A percentile compares a stretch with the other conserved stretches of the same genome.
These are phyloP conservation scores for Gynandropsis gynandra DNA, from an alignment of 345 rosid genomes.

Conservation along the genomic window DNA sequence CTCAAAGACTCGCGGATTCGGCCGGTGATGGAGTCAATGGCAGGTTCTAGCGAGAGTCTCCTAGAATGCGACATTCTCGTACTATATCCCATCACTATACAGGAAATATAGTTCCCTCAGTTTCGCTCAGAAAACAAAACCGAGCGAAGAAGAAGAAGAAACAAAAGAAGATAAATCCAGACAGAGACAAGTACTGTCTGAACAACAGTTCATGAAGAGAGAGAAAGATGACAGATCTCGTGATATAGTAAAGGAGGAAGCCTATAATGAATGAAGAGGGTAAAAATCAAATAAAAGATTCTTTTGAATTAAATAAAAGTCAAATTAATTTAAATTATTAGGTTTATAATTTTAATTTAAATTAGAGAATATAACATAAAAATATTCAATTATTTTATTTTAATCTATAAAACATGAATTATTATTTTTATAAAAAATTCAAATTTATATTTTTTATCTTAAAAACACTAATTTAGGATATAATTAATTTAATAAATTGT, in stretches of 20 bases:
- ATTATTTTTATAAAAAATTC: too few relatives aligned
- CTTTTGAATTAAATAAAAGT: not conserved
- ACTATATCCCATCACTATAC: too few relatives aligned
- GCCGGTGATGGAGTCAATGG: conserved; percentile 35
- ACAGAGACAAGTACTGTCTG: conserved; percentile 9
- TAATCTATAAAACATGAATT: too few relatives aligned
- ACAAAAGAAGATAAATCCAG: conserved; percentile 1
- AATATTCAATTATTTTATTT: too few relatives aligned
- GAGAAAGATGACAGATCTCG: conserved; percentile 46
- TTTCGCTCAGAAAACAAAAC: not conserved
- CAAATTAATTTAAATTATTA: not conserved
- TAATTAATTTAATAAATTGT: too few relatives aligned
- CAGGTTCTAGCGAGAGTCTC: conserved; percentile 30
- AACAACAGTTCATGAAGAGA: conserved; percentile 10
- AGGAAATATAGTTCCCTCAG: too few relatives aligned
- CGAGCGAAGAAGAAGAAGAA: not conserved
- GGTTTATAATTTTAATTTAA: too few relatives aligned
- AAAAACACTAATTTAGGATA: too few relatives aligned
- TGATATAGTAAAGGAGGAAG: conserved; percentile 26
- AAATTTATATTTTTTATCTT: too few relatives aligned
- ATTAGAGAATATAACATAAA: too few relatives aligned
- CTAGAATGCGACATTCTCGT: conserved; percentile 45
- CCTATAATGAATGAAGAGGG: conserved; percentile 4
- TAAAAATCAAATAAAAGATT: too few relatives aligned
- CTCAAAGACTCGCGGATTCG: conserved; percentile 44